Base-by-base conservation (phyloP, 805 yeast species). In the Saccharomycopsis fermentans region DNA sequence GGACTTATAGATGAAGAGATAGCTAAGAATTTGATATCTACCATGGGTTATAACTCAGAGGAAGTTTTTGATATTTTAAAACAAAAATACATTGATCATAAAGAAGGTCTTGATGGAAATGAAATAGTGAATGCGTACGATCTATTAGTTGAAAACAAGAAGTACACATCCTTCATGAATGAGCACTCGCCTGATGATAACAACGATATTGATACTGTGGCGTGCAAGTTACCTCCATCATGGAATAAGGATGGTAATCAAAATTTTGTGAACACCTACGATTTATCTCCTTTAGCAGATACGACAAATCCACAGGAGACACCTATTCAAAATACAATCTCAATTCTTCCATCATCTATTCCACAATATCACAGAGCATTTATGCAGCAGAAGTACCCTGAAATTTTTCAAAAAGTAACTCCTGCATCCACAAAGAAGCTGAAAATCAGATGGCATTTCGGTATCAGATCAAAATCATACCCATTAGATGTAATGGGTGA, bases 401-500 rank as follows among this genome's bases (percentile, higher is more conserved):
- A 66, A 21, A 68, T 58, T 26, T 43, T 59, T 26, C 59, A 68
- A 29, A 67, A 71, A 50, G 71, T 75, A 55, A 75, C 77, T 48
- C 84, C 88, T 9, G 63, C 52, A 11, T 59, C 62, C 1, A 56
- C 59, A 53, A 90, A 92, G 70, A 90, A 89, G 70, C 87, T 92
- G 62, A 92, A 90, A 72, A 89, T 96, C 6, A 83, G 96, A 71
- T 94, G 99, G 99, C 99, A 94, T 75, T 94, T 94, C 69, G 99
- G 99, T 64, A 94, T 94, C 61, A 79, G 99, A 69, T 90, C 97
- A 8, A 79, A 97, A 66, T 89, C 97, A 0, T 94, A 94, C 69
- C 98, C 99, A 36, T 77, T 94, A 65, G 99, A 94, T 71, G 99
- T 94, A 3, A 94, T 94, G 98, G 97, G 97, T 29, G 99, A 94